Base-by-base conservation (phyloP, 352 stramenopile genomes). In the Globisporangium lucens region DNA sequence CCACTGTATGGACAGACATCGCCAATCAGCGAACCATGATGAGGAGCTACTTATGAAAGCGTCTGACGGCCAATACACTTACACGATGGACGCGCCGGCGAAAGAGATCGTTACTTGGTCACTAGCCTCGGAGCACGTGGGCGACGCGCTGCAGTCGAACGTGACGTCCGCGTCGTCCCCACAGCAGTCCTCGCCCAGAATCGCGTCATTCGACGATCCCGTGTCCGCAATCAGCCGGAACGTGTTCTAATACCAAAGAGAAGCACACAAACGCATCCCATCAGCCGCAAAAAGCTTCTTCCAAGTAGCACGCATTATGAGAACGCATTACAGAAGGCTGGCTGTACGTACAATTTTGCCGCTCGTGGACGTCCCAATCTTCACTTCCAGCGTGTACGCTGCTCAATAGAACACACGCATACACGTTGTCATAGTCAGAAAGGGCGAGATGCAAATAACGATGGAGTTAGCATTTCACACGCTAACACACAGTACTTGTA, bases 161-260 rank as follows among this genome's bases (percentile, higher is more conserved):
- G 79, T 86, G 22, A 80, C 73, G 1, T 79, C 49, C 6, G 78
- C 78, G 24, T 72, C 67, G 1, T 61, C 66, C 0, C 74, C 82
- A 47, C 87, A 95, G 73, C 87, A 95, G 43, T 73, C 73, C 9
- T 72, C 27, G 20, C 85, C 81, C 5, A 93, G 75, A 35, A 94
- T 76, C 1, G 87, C 87, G 41, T 89, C 80, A 53, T 93, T 95
- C 10, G 85, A 91, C n/a, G 87, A 95, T 2, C 87, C 87, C 0
- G 87, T 95, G 73, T 95, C 87, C 55, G 84, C 80, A 47, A 95
- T 90, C 15, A 95, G 61, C 51, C 79, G 78, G 60, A 92, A 95
- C 4, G 75, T 77, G n/a, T 89, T 90, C 85, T 92, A 46, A 27
- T 24, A 7, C 0, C 22, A 29, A 46, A 5, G 30, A 61, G 17